Base-by-base conservation (phyloP, 495 filamentous ascomycete species). In the Cudoniella acicularis region DNA sequence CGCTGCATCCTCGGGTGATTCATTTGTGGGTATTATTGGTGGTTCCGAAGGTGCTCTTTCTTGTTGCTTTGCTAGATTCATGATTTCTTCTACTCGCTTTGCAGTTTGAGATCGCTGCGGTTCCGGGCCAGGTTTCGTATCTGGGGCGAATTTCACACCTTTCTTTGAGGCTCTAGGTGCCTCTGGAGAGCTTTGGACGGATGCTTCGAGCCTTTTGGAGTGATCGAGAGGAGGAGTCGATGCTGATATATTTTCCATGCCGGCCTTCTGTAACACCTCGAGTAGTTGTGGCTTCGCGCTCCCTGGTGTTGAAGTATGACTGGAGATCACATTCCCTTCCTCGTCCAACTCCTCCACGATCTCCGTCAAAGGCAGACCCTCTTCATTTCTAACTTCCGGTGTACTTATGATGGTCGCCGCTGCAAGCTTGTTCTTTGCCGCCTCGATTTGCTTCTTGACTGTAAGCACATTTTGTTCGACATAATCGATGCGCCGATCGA, bases 281-380 rank as follows among this genome's bases (percentile, higher is more conserved):
- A 88, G 60, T 13, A 92, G 68, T 56, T 87, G 79, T 1, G 83
- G 71, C 46, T 84, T 79, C 8, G 77, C 72, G 46, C 87, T 79
- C 18, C 83, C 83, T 0, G 89, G 83, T 1, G 69, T 80, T 10
- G 83, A 83, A 8, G 83, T 74, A 24, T 76, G 78, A 54, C 74
- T 85, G 0, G 81, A 86, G 26, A 96, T 74, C 10, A 98, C 79
- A 65, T 96, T 93, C 17, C 84, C 94, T 17, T 96, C 86, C 18
- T 96, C 93, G 69, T 98, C 94, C 47, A 98, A 75, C 73, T 96
- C 87, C 70, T 98, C 93, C 43, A 85, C 72, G 59, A 98, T 97
- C 53, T 97, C 93, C 20, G 84, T 89, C 52, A 96, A 78, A 2
- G 91, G 87, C 47, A 92, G 69, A 58, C 86, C 76, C 30, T 87